Evolutionary conservation across 805 yeast genomes (phyloP).

Genomic region (Teunomyces panamensis): DNA sequence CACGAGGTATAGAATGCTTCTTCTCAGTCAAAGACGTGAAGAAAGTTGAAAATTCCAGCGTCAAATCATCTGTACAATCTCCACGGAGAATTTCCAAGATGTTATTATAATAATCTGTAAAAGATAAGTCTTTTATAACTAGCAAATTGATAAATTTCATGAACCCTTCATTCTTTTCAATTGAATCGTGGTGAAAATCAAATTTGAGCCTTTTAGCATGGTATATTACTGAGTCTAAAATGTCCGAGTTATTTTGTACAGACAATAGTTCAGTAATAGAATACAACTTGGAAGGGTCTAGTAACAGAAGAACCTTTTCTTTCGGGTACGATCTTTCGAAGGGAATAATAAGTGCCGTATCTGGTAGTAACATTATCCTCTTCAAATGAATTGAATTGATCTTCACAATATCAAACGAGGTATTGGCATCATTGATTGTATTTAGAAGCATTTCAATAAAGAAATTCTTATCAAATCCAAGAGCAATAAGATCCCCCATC

Average conservation of each 20-base stretch:
- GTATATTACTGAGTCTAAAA: not conserved
- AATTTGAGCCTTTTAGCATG: conserved; percentile 10
- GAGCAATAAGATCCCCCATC: conserved; percentile 12
- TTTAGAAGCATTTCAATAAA: conserved; percentile 31
- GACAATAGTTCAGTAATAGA: not conserved
- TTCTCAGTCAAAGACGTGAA: conserved; percentile 11
- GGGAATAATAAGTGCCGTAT: not conserved
- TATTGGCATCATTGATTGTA: conserved; percentile 34
- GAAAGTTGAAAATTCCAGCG: conserved; percentile 27
- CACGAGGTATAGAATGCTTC: conserved; percentile 4
- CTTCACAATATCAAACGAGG: conserved; percentile 35
- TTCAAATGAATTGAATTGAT: conserved; percentile 39
- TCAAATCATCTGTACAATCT: conserved; percentile 17
- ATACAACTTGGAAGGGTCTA: not conserved
- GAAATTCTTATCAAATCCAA: conserved; percentile 23
- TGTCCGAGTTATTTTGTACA: too few species aligned
- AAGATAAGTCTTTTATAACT: not conserved
- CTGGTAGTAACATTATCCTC: not conserved
- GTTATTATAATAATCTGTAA: conserved; percentile 13
- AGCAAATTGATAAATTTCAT: conserved; percentile 17
- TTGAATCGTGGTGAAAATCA: conserved; percentile 31
- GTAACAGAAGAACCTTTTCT: not conserved
- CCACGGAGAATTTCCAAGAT: conserved; percentile 15
- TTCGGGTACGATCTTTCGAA: not conserved
- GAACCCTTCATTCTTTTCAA: conserved; percentile 37